Base-by-base conservation (phyloP, 1,139 yeast genomes). In the Sugiyamaella sp. region DNA sequence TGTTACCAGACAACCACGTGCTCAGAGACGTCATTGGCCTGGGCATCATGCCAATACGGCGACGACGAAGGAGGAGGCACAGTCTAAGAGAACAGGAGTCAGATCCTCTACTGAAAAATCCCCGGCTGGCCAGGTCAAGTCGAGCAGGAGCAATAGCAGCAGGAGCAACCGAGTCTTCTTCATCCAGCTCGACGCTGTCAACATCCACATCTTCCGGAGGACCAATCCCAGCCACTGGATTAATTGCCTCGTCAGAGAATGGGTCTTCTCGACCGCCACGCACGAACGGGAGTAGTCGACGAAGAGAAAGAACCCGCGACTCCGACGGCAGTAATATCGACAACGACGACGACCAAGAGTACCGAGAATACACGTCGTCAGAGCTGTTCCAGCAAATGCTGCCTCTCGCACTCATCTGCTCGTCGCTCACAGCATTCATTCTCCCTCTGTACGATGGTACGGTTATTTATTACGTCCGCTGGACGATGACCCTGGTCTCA, bases 371-470 rank as follows among this genome's bases (percentile, higher is more conserved):
- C 29, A 38, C 50, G 12, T 46, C 45, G 5, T 10, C 49, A 3
- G 37, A 46, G 24, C 43, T 59, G 43, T 49, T 56, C 41, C 59
- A 59, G 17, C 54, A 57, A 32, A 51, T 59, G 51, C 49, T 59
- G 38, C 63, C 62, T 2, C 29, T 57, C 27, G 60, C 63, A 10
- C 49, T 60, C 29, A 54, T 54, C 12, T 47, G 56, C 27, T 56
- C 62, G 5, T 59, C 60, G 35, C 41, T 61, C 33, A 61, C 64
- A 3, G 64, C 57, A 22, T 61, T 60, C 38, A 60, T 61, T 42
- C 54, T 61, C 19, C 64, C 64, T 10, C 41, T 61, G 32, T 61
- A 61, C 29, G 64, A 61, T 33, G 64, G 64, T 2, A 49, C 47
- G 5, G 43, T 51, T 10, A 52, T 59, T 12, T 45, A 50, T 33